Evolutionary conservation across 805 yeast genomes (phyloP), one percentile per base, ranked within the genome.

Genomic region (Schwanniomyces polymorphus): DNA sequence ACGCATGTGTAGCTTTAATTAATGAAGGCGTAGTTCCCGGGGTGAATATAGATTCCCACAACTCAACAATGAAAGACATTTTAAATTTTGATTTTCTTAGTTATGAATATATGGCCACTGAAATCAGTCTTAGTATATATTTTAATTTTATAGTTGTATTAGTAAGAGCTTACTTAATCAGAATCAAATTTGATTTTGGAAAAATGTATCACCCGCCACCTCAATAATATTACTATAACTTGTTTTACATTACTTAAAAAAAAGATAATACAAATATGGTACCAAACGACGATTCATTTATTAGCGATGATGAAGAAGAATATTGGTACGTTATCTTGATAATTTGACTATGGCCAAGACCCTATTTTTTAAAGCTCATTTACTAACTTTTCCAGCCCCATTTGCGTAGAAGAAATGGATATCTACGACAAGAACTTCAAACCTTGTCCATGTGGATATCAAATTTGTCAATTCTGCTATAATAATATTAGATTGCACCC

Each of bases 391-490:
- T 29, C 5, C 50, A 70, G 97, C 71, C 99, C 99, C 47, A 80
- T 94, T 53, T 94, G 99, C 74, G 92, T 91, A 61, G 99, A 94
- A 70, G 97, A 94, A 65, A 85, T 94, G 91, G 99, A 94, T 68
- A 84, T 92, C 41, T 87, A 96, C 14, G 99, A 94, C 69, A 90
- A 88, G 62, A 89, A 91, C 72, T 94, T 94, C 77, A 90, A 87
- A 67, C 99, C 99, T n/a, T 94, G 99, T 75, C 98, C 98, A 0
- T 94, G 99, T 73, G 99, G 99, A 16, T 94, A 94, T 62, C 97
- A 95, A 66, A 88, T 94, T 48, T 94, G 99, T 67, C 98, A 92
- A 76, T 94, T 94, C 64, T 94, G 99, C 68, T 94, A 92, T 76
- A 94, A 94, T 72, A 92, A 91, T 65, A 94, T 94, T 59, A 81